phyloP scores from a whole-genome alignment of 805 yeast species.

The Candida ovalis region DNA sequence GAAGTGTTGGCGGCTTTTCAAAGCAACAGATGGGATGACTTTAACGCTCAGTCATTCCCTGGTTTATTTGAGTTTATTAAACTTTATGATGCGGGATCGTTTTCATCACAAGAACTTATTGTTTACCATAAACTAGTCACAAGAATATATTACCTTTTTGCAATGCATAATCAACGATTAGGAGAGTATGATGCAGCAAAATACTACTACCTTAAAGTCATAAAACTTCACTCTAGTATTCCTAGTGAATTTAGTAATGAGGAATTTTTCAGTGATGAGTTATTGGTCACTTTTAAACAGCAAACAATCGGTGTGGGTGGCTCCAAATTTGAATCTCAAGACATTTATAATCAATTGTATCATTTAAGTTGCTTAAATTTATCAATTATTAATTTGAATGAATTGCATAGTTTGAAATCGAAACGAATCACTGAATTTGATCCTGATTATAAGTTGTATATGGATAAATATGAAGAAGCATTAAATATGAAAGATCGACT shows the following conservation, averaged over 20 bases:
- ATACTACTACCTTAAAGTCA: conserved; percentile 36
- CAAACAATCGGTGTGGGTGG: conserved; percentile 23
- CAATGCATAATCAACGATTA: conserved; percentile 34
- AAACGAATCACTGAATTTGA: conserved; percentile 22
- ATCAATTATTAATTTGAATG: conserved; percentile 17
- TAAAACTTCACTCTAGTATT: conserved; percentile 20
- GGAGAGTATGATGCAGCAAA: conserved; percentile 37
- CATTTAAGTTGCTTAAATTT: conserved; percentile 23
- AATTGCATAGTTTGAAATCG: conserved; percentile 14
- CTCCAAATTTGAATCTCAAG: conserved; percentile 18
- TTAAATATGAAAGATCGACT: conserved; percentile 19
- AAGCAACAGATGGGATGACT: conserved; percentile 5
- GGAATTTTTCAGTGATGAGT: conserved; percentile 22
- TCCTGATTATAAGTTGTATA: conserved; percentile 12
- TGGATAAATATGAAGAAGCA: conserved; percentile 18
- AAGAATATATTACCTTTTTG: conserved; percentile 37
- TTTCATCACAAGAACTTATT: conserved; percentile 38
- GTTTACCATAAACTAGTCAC: conserved; percentile 36
- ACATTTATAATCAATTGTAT: conserved; percentile 22
- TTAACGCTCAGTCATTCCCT: conserved; percentile 7
- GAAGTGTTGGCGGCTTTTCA: conserved; percentile 36
- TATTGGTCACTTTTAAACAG: conserved; percentile 20
- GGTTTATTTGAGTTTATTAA: conserved; percentile 29
- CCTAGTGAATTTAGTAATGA: conserved; percentile 17
- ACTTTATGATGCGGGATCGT: conserved; percentile 33